These are phyloP conservation scores for Phytopythium montanum DNA, from an alignment of 352 stramenopile species.

Conservation along the genomic window DNA sequence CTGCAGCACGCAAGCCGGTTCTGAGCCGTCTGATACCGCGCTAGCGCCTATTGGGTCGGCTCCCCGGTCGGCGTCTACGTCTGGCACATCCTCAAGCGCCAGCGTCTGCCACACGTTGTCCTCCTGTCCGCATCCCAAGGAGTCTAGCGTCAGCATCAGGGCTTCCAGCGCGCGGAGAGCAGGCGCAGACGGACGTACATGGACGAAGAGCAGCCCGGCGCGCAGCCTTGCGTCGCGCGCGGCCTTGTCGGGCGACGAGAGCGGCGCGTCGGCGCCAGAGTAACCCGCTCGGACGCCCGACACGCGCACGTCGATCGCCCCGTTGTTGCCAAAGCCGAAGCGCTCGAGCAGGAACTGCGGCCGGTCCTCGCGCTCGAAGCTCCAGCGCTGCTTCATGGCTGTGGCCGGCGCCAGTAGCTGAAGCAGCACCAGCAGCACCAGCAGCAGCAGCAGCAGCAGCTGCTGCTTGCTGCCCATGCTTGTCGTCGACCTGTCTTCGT, in stretches of 20 bases:
- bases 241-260: neutral
- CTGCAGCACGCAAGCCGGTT: conserved; percentile 37
- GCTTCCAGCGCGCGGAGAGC: neutral
- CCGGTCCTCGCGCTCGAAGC: conserved; percentile 64
- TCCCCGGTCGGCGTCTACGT: conserved; percentile 11
- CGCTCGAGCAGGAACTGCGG: conserved; percentile 87
- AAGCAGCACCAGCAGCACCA: conserved; percentile 2
- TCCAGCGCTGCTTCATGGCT: conserved; percentile 78
- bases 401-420: conserved; percentile 8
- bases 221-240: conserved; percentile 14
- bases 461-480: neutral
- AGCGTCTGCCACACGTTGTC: conserved; percentile 55
- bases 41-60: conserved; percentile 9
- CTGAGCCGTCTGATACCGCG: neutral
- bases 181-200: conserved; percentile 24
- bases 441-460: neutral
- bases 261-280: neutral
- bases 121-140: conserved; percentile 21
- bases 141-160: no score
- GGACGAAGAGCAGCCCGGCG: conserved; percentile 60
- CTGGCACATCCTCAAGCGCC: conserved; percentile 30
- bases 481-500: no score
- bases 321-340: conserved; percentile 79
- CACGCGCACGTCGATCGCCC: conserved; percentile 72
- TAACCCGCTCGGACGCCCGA: conserved; percentile 32